phyloP scores from a whole-genome alignment of 305 asterid species.

The Fraxinus albicans region DNA sequence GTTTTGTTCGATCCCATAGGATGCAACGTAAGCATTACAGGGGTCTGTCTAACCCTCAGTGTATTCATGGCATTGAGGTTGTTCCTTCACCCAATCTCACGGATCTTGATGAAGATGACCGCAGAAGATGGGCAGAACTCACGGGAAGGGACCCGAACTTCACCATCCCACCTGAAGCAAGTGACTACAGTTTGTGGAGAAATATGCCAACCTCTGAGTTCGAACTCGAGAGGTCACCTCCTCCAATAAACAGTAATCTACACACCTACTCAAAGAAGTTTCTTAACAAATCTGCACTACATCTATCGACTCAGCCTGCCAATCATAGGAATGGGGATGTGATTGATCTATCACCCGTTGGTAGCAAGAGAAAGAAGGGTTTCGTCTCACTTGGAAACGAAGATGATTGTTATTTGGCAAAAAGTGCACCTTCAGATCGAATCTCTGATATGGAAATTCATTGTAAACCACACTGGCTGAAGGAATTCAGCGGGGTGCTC shows the following conservation, averaged over 20 bases:
- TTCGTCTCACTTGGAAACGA: conserved; percentile 31
- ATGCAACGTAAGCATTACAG: conserved; percentile 21
- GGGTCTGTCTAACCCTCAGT: conserved; percentile 55
- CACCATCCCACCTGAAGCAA: conserved; percentile 38
- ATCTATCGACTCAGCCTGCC: conserved; percentile 39
- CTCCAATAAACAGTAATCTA: neutral
- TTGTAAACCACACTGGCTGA: conserved; percentile 41
- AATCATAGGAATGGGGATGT: conserved; percentile 35
- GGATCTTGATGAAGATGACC: conserved; percentile 37
- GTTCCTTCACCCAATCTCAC: conserved; percentile 12
- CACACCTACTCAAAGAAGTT: neutral
- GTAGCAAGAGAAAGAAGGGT: conserved; percentile 38
- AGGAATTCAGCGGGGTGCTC: conserved; percentile 41
- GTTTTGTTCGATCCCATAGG: conserved; percentile 49
- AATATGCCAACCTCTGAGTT: conserved; percentile 43
- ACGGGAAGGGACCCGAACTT: conserved; percentile 46
- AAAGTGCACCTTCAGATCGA: conserved; percentile 28
- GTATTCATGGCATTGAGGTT: conserved; percentile 52
- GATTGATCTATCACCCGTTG: conserved; percentile 33
- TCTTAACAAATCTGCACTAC: conserved; percentile 32
- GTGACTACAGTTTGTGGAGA: conserved; percentile 15
- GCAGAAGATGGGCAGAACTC: conserved; percentile 49
- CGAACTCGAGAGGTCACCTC: conserved; percentile 35
- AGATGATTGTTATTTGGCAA: conserved; percentile 29
- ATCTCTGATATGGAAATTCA: conserved; percentile 34